phyloP scores from a whole-genome alignment of 2,329 filamentous ascomycete genomes.

The Cladorrhinum sp. region DNA sequence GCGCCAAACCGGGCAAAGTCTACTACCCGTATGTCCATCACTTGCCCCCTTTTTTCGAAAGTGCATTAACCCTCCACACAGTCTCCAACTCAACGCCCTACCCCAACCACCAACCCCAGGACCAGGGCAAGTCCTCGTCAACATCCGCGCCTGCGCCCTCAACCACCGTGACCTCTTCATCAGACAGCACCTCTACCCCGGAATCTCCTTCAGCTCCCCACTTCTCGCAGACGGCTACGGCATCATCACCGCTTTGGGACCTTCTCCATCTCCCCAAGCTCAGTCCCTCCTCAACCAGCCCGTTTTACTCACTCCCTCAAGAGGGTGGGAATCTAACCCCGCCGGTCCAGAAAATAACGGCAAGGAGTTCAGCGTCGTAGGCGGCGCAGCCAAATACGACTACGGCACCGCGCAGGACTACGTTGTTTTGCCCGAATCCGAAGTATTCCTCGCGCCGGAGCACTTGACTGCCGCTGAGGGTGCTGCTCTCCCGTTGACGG shows the following conservation, averaged over 20 bases:
- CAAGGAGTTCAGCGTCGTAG: conserved; percentile 59
- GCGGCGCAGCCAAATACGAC: conserved; percentile 62
- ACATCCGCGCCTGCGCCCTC: conserved; percentile 74
- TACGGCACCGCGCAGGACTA: conserved; percentile 74
- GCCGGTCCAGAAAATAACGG: conserved; percentile 67
- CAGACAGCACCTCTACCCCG: conserved; percentile 87
- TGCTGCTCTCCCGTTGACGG: conserved; percentile 80
- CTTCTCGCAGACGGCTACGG: conserved; percentile 82
- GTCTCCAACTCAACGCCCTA: conserved; percentile 58
- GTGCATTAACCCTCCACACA: conserved; percentile 30
- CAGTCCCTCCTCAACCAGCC: conserved; percentile 54
- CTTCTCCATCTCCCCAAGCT: conserved; percentile 34
- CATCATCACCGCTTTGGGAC: conserved; percentile 63
- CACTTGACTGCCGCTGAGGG: conserved; percentile 73
- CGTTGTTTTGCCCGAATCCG: conserved; percentile 63
- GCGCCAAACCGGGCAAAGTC: conserved; percentile 76
- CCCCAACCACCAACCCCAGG: conserved; percentile 56
- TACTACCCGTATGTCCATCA: conserved; percentile 67
- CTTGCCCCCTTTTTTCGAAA: conserved; percentile 8
- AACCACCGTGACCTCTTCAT: conserved; percentile 97
- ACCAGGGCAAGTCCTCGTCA: conserved; percentile 68
- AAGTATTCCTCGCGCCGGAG: conserved; percentile 71
- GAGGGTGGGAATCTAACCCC: conserved; percentile 70
- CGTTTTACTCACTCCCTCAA: conserved; percentile 75
- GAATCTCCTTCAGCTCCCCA: conserved; percentile 73